Evolutionary conservation across 2,329 filamentous ascomycete genomes (phyloP).

Genomic region (Massarina eburnea): DNA sequence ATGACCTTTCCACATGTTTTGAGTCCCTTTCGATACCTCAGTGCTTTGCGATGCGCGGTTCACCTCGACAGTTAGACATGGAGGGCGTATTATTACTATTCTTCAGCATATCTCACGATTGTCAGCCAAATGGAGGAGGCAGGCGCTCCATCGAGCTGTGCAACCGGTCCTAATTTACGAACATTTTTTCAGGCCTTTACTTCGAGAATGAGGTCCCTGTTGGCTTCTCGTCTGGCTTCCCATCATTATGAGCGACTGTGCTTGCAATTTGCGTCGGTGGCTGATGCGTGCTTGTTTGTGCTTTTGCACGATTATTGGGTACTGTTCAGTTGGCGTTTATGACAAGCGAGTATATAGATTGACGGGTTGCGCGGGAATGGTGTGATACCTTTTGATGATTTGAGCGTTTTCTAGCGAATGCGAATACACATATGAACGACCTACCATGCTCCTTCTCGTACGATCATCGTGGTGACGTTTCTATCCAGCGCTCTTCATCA

Average conservation of each 20-base stretch:
- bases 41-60: conserved; percentile 8
- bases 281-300: conserved; percentile 4
- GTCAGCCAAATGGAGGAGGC: conserved; percentile 37
- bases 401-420: neutral
- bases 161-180: conserved; percentile 25
- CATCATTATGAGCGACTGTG: conserved; percentile 11
- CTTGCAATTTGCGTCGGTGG: conserved; percentile 4
- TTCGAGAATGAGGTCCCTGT: conserved; percentile 17
- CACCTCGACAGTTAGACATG: conserved; percentile 29
- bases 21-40: conserved; percentile 19
- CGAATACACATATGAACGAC: neutral
- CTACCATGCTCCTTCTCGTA: neutral
- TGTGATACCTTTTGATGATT: neutral
- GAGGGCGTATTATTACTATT: conserved; percentile 16
- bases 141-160: conserved; percentile 41
- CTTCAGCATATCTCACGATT: neutral
- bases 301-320: neutral
- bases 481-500: neutral
- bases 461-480: neutral
- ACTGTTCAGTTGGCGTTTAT: conserved; percentile 1
- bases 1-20: neutral
- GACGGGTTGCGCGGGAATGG: neutral
- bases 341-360: neutral
- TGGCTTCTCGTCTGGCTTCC: conserved; percentile 10
- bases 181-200: conserved; percentile 3